Base-by-base conservation (phyloP, 306 rosid genomes). In the Purshia tridentata region DNA sequence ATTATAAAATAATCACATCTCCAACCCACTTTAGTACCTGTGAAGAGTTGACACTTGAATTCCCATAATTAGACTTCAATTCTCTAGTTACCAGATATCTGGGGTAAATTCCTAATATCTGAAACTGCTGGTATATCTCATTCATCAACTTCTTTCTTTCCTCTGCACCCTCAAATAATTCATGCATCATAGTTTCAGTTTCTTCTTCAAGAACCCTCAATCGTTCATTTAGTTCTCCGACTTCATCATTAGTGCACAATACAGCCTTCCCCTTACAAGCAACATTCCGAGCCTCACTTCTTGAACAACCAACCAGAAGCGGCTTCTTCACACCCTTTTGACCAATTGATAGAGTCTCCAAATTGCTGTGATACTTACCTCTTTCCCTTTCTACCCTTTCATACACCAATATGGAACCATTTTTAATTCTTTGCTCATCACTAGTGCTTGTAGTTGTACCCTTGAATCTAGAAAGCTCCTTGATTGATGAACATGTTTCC, bases 141-240 rank as follows among this genome's bases (percentile, higher is more conserved):
- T 78, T 66, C 74, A 70, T 55, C 71, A 82, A 42, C 44, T 52
- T 46, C 47, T 69, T 87, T 45, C 85, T 81, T 49, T 80, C 87
- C 66, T 79, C 76, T 23, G 80, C 50, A 52, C 48, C 60, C 56
- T 60, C 65, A 59, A 76, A 73, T 46, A 84, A 16, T 12, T 60
- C 82, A 54, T 80, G 37, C 78, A 82, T 87, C 79, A 76, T 73
- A 19, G 56, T 53, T 66, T 83, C 66, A 47, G 78, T 84, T 46
- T 82, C 89, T 69, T 82, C 85, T 87, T 87, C 91, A 29, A 84
- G 87, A 46, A 76, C 64, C 60, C 63, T 73, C 67, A 87, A 12
- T 52, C 78, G 67, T 70, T 78, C 62, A 9, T 75, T 61, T 6
- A 84, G 74, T 73, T 80, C 74, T 20, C 82, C 76, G 9, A 77